phyloP scores from a whole-genome alignment of 2,329 filamentous ascomycete genomes.

The Xylaria sp. region DNA sequence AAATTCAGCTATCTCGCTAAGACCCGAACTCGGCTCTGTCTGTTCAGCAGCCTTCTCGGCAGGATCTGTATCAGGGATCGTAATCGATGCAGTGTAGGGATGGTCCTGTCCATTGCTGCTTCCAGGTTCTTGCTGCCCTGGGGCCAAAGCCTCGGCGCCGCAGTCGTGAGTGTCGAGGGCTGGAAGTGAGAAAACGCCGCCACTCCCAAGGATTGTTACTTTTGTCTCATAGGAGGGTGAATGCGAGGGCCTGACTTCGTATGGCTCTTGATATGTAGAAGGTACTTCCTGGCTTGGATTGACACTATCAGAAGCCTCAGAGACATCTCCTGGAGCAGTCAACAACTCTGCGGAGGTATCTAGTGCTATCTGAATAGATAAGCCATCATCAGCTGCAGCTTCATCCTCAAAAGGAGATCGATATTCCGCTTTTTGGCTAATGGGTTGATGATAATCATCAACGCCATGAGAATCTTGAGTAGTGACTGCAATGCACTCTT shows the following conservation, averaged over 20 bases:
- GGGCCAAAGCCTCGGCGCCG: background rate
- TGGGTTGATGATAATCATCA: slow-evolving; percentile 31
- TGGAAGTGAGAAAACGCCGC: slow-evolving; percentile 45
- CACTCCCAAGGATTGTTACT: slow-evolving; percentile 56
- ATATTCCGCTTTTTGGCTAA: slow-evolving; percentile 50
- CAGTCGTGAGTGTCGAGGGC: slow-evolving; percentile 17
- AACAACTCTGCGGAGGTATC: slow-evolving; percentile 42
- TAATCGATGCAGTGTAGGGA: slow-evolving; percentile 11
- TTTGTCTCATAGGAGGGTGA: slow-evolving; percentile 51
- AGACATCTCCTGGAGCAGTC: slow-evolving; percentile 34
- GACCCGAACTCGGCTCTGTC: slow-evolving; percentile 32
- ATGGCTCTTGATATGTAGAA: slow-evolving; percentile 45
- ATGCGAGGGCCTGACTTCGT: slow-evolving; percentile 49
- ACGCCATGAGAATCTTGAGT: slow-evolving; percentile 15
- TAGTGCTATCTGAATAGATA: slow-evolving; percentile 49
- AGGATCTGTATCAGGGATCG: background rate
- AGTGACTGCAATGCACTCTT: slow-evolving; percentile 37
- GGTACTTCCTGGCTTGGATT: slow-evolving; percentile 35
- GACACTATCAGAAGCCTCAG: slow-evolving; percentile 36
- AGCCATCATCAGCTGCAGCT: slow-evolving; percentile 43
- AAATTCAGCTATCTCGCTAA: slow-evolving; percentile 42
- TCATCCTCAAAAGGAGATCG: slow-evolving; percentile 59
- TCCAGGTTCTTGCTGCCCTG: slow-evolving; percentile 16
- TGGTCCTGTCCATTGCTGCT: slow-evolving; percentile 22
- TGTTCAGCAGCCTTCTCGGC: slow-evolving; percentile 31